phyloP scores from a whole-genome alignment of 2,329 filamentous ascomycete genomes.

The Magnaporthales sp. region DNA sequence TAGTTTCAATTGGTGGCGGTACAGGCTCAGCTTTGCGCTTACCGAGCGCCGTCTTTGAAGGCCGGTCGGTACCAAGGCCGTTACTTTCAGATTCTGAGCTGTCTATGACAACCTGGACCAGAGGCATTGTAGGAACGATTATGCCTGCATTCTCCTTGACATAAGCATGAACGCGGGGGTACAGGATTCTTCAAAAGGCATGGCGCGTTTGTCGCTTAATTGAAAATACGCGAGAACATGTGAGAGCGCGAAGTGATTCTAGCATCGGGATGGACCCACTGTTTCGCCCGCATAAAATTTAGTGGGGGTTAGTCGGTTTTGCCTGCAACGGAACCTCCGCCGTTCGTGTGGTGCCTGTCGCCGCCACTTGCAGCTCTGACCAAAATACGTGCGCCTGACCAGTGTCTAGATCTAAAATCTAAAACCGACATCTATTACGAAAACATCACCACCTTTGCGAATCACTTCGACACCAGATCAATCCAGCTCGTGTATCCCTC shows the following conservation, averaged over 20 bases:
- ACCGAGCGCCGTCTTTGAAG: not conserved
- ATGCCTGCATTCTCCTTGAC: not conserved
- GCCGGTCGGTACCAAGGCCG: not conserved
- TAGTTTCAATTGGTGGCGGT: slow-evolving; percentile 27
- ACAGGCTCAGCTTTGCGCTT: slow-evolving; percentile 30
- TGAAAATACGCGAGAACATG: slow-evolving; percentile 2
- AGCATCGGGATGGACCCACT: not conserved
- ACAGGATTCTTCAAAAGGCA: not conserved
- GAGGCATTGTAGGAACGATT: not conserved
- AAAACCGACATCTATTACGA: not conserved
- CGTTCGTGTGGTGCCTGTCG: not conserved
- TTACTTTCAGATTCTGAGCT: not conserved
- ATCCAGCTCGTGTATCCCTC: not conserved
- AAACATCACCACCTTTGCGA: not conserved
- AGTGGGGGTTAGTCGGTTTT: not conserved
- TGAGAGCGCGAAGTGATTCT: not conserved
- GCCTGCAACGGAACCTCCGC: slow-evolving; percentile 1
- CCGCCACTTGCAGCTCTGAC: not conserved
- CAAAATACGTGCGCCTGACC: not conserved
- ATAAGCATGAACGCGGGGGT: not conserved
- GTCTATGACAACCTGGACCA: not conserved
- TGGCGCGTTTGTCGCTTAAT: not conserved
- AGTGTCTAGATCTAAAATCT: not conserved
- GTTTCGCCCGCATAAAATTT: not conserved
- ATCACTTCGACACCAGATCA: not conserved